Evolutionary conservation across 2,329 filamentous ascomycete genomes (phyloP).

Genomic region (Rhinocladiella mackenziei): DNA sequence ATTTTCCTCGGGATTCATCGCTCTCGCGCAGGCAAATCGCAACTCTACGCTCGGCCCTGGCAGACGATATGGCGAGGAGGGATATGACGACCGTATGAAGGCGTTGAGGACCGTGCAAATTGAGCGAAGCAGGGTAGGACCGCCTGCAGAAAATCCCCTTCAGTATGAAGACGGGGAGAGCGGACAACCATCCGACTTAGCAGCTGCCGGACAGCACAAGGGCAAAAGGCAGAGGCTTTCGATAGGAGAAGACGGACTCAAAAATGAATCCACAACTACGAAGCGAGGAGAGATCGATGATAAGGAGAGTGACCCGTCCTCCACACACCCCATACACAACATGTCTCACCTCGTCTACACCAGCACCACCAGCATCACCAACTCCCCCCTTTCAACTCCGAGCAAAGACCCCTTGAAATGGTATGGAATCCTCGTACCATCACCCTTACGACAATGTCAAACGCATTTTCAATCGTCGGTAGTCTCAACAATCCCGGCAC

Average conservation of each 20-base stretch:
- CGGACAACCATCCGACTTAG: no score
- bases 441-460: conserved; percentile 44
- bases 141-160: no score
- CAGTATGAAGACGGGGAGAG: no score
- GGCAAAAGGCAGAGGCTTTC: no score
- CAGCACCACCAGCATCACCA: not conserved
- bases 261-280: not conserved
- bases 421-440: conserved; percentile 49
- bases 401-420: conserved; percentile 44
- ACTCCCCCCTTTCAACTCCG: no score
- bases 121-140: conserved; percentile 7
- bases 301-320: no score
- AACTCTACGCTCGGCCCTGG: conserved; percentile 38
- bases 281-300: no score
- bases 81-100: conserved; percentile 51
- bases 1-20: conserved; percentile 41
- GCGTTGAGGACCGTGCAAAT: conserved; percentile 36
- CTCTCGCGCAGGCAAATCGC: conserved; percentile 48
- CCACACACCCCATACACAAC: conserved; percentile 10
- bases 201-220: no score
- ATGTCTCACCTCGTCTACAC: conserved; percentile 4
- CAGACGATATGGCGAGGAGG: conserved; percentile 46
- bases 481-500: conserved; percentile 35
- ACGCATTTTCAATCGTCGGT: conserved; percentile 41
- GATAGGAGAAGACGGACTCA: no score